Evolutionary conservation across 805 yeast species (phyloP), one percentile per base, ranked within the genome.

Genomic region (Priceomyces fermenticarens): DNA sequence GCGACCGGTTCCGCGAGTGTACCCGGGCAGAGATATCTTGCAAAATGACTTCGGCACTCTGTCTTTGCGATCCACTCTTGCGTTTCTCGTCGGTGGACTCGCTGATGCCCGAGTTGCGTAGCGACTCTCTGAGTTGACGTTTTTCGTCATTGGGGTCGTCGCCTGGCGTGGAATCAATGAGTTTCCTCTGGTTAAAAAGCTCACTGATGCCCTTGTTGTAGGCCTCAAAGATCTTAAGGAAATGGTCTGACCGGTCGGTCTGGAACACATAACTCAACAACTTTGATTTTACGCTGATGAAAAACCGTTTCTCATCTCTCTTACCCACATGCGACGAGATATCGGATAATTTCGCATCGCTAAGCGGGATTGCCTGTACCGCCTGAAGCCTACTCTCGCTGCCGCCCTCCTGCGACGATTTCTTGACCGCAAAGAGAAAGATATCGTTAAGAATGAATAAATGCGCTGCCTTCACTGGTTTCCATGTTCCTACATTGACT

Each of bases 401-500:
- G 46, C 55, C 52, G 25, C 45, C 47, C 30, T 50, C 66, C 48
- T 39, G 70, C 5, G 48, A 33, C 8, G 45, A 41, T 45, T 78
- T 79, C 44, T 80, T 75, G 1, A 86, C 72, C 0, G 97, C 96
- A 30, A 90, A 70, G 42, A 90, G 62, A 1, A 89, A 58, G 52
- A 82, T 72, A 59, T 90, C 97, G 55, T 85, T 89, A 49, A 90
- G 67, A 7, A 90, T 61, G 52, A 86, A 85, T 35, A 90, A 59
- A 53, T 85, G 95, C 3, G 84, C 81, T 2, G 88, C 82, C 49
- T 85, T 81, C 27, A 83, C 70, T 0, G 89, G 83, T 57, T 87
- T 87, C 78, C 88, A 80, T 10, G 95, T 88, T 0, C 93, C 89
- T 2, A 85, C 79, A 53, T 88, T 89, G 44, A 90, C 65, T 60